Conservation (phyloP, 2,329 filamentous ascomycete species). For the Penicillium sp. region DNA sequence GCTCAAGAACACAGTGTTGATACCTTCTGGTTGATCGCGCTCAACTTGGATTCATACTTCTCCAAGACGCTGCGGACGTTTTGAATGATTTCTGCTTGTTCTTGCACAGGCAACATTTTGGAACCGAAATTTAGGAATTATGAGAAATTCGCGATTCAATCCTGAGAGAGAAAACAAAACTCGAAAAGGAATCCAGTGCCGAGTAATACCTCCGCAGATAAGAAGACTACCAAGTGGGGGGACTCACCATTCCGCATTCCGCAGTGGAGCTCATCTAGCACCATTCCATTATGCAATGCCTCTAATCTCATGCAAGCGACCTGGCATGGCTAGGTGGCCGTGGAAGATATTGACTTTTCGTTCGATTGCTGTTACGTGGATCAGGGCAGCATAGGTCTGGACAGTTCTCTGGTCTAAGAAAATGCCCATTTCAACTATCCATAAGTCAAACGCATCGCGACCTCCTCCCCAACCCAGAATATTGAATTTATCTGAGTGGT, state of each 20-base stretch:
- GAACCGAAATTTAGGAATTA: background rate
- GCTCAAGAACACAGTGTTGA: background rate
- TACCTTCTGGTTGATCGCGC: slow-evolving; percentile 25
- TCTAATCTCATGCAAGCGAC: too few relatives aligned
- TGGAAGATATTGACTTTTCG: too few relatives aligned
- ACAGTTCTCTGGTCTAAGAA: slow-evolving; percentile 23
- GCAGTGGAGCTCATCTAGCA: slow-evolving; percentile 4
- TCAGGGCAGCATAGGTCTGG: slow-evolving; percentile 15
- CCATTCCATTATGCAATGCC: slow-evolving; percentile 4
- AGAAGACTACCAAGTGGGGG: slow-evolving; percentile 1
- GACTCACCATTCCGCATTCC: slow-evolving; percentile 10
- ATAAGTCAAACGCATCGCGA: slow-evolving; percentile 5
- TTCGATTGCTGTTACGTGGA: background rate
- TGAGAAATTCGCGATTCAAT: background rate
- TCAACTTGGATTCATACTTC: slow-evolving; percentile 21
- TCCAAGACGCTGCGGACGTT: slow-evolving; percentile 10
- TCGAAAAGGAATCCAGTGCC: slow-evolving; percentile 5
- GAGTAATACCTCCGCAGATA: slow-evolving; percentile 4
- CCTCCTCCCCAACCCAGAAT: slow-evolving; percentile 21
- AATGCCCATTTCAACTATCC: slow-evolving; percentile 22
- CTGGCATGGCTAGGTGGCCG: too few relatives aligned
- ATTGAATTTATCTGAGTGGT: slow-evolving; percentile 22
- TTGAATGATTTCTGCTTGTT: slow-evolving; percentile 9
- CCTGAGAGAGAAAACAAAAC: background rate
- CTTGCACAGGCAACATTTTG: slow-evolving; percentile 4